Evolutionary conservation across 2,329 filamentous ascomycete species (phyloP).

Genomic region (Raffaelea deltoideospora): DNA sequence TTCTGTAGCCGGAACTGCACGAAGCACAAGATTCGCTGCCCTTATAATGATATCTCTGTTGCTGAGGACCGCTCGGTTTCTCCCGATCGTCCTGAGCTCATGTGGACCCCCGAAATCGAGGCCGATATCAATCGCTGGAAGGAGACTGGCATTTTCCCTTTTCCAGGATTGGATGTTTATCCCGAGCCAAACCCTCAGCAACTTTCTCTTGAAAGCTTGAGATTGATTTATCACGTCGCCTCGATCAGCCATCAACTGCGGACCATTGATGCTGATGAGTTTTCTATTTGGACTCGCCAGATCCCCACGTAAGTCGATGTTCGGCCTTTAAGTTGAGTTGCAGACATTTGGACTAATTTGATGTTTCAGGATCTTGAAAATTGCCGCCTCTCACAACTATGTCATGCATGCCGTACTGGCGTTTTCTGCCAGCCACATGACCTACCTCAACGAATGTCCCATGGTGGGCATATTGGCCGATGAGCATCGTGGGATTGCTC

Average conservation of each 20-base stretch:
- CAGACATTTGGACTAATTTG: conserved; percentile 4
- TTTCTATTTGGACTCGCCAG: conserved; percentile 85
- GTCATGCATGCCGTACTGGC: conserved; percentile 90
- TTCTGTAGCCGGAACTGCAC: conserved; percentile 76
- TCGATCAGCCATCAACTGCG: conserved; percentile 73
- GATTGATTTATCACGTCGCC: conserved; percentile 81
- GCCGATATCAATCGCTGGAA: conserved; percentile 70
- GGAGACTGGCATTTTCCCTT: conserved; percentile 70
- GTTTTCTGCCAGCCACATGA: conserved; percentile 88
- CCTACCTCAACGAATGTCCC: conserved; percentile 73
- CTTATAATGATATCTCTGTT: conserved; percentile 79
- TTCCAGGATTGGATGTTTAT: conserved; percentile 64
- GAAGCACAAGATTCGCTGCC: conserved; percentile 96
- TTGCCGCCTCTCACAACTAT: conserved; percentile 68
- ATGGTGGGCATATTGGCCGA: conserved; percentile 80
- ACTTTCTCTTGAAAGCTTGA: conserved; percentile 64
- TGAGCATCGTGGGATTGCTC: conserved; percentile 71
- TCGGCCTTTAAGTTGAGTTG: too few relatives aligned
- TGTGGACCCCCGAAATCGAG: conserved; percentile 80
- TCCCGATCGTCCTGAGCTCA: conserved; percentile 51
- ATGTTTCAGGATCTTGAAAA: conserved; percentile 55
- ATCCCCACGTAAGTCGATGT: conserved; percentile 79
- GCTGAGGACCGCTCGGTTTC: conserved; percentile 47
- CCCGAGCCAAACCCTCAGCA: conserved; percentile 57
- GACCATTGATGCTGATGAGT: conserved; percentile 60